Evolutionary conservation across 257 asterid genomes (phyloP), one percentile per base, ranked within the genome.

Genomic region (Echites panduratus): DNA sequence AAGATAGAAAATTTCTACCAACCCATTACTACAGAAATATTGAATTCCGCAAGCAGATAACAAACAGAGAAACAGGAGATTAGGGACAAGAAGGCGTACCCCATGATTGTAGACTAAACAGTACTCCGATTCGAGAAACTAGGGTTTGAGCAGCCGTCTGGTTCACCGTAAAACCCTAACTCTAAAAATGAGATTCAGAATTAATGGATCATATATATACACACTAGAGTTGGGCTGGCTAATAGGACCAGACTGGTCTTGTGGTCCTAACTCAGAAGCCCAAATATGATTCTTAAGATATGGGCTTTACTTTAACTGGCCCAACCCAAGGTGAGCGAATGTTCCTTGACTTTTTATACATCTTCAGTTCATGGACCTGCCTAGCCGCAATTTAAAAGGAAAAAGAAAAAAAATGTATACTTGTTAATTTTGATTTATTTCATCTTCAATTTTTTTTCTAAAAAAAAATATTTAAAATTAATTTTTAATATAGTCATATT

Each of bases 61-160:
- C 1, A 44, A 56, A 41, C 0, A 40, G 12, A 20, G 19, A 58
- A 49, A 16, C 9, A 7, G 9, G 24, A 73, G 65, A 14, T 64
- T 11, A 52, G 48, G 49, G 12, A 20, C 17, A 38, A 69, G 41
- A 3, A 7, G 7, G 3, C 76, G 11, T 82, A 87, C 92, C 89
- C 92, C 92, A 87, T 87, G 87, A 41, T 82, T 84, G 84, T 82
- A 62, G 82, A 75, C 69, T 70, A 50, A 63, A 26, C 76, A 78
- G 65, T 19, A 73, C 70, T 29, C 57, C 74, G 74, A 62, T 38
- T 41, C 17, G 43, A 68, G 71, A 64, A 63, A 54, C 57, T 66
- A 69, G 71, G 79, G 80, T 14, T 71, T 63, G 70, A 68, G 75
- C 40, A 5, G 84, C 77, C 71, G 75, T 52, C 70, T 27, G 13